Evolutionary conservation across 352 stramenopile species (phyloP).

Genomic region (Blastocystis sp.): DNA sequence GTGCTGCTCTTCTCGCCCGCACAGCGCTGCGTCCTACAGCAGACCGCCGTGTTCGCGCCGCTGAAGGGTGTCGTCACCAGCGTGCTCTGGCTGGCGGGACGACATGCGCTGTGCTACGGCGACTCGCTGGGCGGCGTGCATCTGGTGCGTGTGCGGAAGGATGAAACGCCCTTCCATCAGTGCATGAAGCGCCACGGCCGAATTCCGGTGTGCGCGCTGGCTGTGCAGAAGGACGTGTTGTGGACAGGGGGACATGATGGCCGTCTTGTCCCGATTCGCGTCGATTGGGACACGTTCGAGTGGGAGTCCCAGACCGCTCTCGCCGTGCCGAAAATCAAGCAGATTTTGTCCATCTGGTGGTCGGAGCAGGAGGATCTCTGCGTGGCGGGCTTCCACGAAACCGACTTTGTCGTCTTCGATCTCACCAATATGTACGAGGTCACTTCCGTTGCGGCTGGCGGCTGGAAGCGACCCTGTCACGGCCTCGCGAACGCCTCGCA

Average conservation of each 20-base stretch:
- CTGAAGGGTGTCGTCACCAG: constrained; percentile 39
- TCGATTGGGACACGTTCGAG: constrained; percentile 37
- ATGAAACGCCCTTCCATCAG: background rate
- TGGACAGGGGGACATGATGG: constrained; percentile 61
- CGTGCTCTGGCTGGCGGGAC: constrained; percentile 17
- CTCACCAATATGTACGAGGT: constrained; percentile 36
- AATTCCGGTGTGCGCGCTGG: constrained; percentile 7
- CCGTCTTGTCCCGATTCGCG: constrained; percentile 12
- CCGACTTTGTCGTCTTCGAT: constrained; percentile 3
- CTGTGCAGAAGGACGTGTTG: constrained; percentile 7
- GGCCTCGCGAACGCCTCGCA: background rate
- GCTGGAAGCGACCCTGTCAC: constrained; percentile 57
- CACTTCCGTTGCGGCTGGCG: constrained; percentile 12
- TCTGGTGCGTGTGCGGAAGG: background rate
- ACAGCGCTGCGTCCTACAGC: background rate
- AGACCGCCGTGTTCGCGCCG: background rate
- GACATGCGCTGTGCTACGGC: constrained; percentile 1
- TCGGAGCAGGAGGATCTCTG: constrained; percentile 11
- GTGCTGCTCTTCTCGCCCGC: background rate
- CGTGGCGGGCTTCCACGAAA: constrained; percentile 47
- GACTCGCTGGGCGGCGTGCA: constrained; percentile 49
- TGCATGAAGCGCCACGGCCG: background rate
- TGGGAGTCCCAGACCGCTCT: background rate
- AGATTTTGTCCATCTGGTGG: constrained; percentile 62
- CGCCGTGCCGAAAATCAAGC: constrained; percentile 22